Evolutionary conservation across 169 alveolate species (phyloP).

Genomic region (Plasmodium inui): DNA sequence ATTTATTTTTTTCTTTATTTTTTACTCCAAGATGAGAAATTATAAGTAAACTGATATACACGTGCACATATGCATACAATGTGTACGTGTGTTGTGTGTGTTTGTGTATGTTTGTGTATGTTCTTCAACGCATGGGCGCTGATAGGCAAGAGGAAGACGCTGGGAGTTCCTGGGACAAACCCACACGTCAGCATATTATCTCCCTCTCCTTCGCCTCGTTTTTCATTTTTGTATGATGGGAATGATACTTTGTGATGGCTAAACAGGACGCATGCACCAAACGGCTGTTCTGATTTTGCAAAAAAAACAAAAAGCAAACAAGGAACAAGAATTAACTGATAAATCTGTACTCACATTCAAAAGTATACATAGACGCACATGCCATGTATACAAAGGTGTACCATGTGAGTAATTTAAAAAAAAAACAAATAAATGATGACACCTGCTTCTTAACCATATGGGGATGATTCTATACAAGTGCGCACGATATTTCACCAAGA

Average conservation of each 20-base stretch:
- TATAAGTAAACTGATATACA: not conserved
- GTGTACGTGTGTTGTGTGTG: not conserved
- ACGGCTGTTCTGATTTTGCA: not conserved
- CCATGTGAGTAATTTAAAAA: not conserved
- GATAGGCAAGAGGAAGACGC: not conserved
- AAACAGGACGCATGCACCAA: not conserved
- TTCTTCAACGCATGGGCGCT: not conserved
- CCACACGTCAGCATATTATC: not conserved
- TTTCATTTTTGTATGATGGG: not conserved
- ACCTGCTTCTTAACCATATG: not conserved
- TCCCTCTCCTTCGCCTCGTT: not conserved
- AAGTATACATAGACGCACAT: not conserved
- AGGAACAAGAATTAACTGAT: not conserved
- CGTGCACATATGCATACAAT: not conserved
- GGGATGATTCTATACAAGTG: not conserved
- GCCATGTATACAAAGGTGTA: not conserved
- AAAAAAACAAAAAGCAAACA: not conserved
- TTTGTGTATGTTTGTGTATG: not conserved
- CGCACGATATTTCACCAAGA: not conserved
- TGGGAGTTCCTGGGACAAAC: not conserved
- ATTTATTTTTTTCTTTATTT: not conserved
- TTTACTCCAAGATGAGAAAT: not conserved
- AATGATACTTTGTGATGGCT: not conserved
- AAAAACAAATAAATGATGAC: not conserved
- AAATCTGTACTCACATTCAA: not conserved